These are phyloP conservation scores for Yamadazyma kitorensis DNA, from an alignment of 805 yeast species.

Conservation along the genomic window DNA sequence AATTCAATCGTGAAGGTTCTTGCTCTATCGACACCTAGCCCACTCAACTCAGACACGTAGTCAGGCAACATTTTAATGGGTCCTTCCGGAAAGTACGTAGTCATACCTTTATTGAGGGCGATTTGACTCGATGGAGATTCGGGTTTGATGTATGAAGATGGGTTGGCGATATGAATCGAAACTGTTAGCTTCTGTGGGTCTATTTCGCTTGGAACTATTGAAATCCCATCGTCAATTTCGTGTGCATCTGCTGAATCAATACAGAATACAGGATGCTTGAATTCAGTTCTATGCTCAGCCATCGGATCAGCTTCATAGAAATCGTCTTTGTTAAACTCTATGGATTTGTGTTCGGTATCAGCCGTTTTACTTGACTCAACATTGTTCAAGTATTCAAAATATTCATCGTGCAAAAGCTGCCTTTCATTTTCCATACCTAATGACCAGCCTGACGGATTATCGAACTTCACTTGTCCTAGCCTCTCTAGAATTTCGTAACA, in stretches of 20 bases:
- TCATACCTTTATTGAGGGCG: slow-evolving; percentile 60
- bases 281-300: slow-evolving; percentile 33
- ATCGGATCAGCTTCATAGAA: slow-evolving; percentile 31
- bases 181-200: slow-evolving; percentile 36
- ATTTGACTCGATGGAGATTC: slow-evolving; percentile 42
- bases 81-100: slow-evolving; percentile 70
- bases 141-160: slow-evolving; percentile 60
- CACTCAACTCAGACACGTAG: slow-evolving; percentile 47
- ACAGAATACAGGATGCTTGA: slow-evolving; percentile 63
- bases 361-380: slow-evolving; percentile 1
- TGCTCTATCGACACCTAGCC: slow-evolving; percentile 44
- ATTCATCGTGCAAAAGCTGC: no score
- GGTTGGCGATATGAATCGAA: slow-evolving; percentile 83
- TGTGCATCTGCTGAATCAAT: slow-evolving; percentile 79
- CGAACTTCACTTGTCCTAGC: slow-evolving; percentile 22
- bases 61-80: slow-evolving; percentile 71
- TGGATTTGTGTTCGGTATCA: background rate
- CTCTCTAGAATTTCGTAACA: slow-evolving; percentile 48
- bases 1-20: slow-evolving; percentile 43
- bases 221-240: slow-evolving; percentile 92
- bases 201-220: slow-evolving; percentile 53
- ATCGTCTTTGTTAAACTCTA: slow-evolving; percentile 13
- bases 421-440: slow-evolving; percentile 13
- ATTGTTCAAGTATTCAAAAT: no score
- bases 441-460: slow-evolving; percentile 55